Evolutionary conservation across 2,329 filamentous ascomycete genomes (phyloP), one percentile per base, ranked within the genome.

Genomic region (Calonectria pseudoreteaudii): DNA sequence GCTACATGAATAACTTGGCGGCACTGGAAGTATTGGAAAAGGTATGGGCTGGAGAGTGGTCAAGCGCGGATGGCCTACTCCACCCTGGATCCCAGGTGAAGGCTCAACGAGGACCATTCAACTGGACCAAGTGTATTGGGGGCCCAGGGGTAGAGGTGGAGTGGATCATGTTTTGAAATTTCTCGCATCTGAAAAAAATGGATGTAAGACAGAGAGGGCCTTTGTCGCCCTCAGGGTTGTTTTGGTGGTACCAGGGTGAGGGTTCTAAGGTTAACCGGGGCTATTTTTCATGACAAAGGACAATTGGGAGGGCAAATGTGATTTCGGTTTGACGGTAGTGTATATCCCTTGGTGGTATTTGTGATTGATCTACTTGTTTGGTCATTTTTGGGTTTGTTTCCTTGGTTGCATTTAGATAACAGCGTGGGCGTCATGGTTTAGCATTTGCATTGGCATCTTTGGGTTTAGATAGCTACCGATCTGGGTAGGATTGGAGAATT

Each of bases 1-100:
- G 96, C 1, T 98, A 98, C 85, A 94, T 95, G 88, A 98, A 98
- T 85, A 98, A 98, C 82, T 89, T 97, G 50, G 94, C 94, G 9
- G 95, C 94, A 10, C 88, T 98, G 31, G 94, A 97, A 80, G 92
- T 98, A 5, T 86, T 98, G 52, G 96, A 98, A 87, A 92, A 93
- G 80, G 90, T 98, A 20, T 98, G 96, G 96, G 88, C 88, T 16
- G 90, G 89, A 65, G 89, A 91, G 65, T 84, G 82, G 77, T 80
- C 84, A 72, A 85, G 85, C 53, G 83, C 85, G 34, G 83, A 85
- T 66, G 79, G 81, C 62, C 76, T 81, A 26, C 83, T 81, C 26
- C 83, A 80, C 65, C 81, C 83, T 26, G 82, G 79, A 28, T 74
- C 80, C 23, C 80, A 73, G 79, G 80, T 85, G 66, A 84, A 83